phyloP scores from a whole-genome alignment of 2,329 filamentous ascomycete genomes.

The Moelleriella libera region DNA sequence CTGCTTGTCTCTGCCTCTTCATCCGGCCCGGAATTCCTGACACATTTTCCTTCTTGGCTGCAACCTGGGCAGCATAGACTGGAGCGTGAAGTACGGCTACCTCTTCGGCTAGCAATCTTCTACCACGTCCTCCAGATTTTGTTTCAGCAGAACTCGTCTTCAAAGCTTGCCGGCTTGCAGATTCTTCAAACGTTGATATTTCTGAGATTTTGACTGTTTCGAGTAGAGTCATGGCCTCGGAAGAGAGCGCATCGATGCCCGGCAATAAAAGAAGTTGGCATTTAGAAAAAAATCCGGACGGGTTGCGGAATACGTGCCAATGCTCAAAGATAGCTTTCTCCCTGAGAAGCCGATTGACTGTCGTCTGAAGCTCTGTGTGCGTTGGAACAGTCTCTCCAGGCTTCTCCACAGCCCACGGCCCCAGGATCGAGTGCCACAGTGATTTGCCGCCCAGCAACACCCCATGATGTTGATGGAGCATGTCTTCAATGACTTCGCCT shows the following conservation, averaged over 20 bases:
- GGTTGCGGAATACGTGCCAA: slow-evolving; percentile 27
- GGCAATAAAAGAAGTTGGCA: slow-evolving; percentile 29
- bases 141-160: slow-evolving; percentile 1
- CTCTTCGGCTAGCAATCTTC: slow-evolving; percentile 20
- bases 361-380: slow-evolving; percentile 22
- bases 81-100: slow-evolving; percentile 36
- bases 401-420: slow-evolving; percentile 29
- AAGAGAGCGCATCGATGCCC: slow-evolving; percentile 25
- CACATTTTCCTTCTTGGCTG: slow-evolving; percentile 16
- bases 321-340: slow-evolving; percentile 22
- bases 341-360: slow-evolving; percentile 23
- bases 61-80: slow-evolving; percentile 28
- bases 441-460: slow-evolving; percentile 36
- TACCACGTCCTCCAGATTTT: slow-evolving; percentile 17
- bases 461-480: slow-evolving; percentile 21
- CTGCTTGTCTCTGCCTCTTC: slow-evolving; percentile 2
- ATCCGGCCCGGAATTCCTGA: slow-evolving; percentile 7
- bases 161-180: background rate
- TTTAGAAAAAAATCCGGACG: slow-evolving; percentile 26
- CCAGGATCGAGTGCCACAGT: slow-evolving; percentile 31
- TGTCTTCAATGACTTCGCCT: slow-evolving; percentile 12
- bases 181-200: slow-evolving; percentile 12
- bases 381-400: slow-evolving; percentile 24
- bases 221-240: slow-evolving; percentile 27
- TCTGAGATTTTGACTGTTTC: slow-evolving; percentile 31